Base-by-base conservation (phyloP, 75 land plant species). In the Larix kaempferi region DNA sequence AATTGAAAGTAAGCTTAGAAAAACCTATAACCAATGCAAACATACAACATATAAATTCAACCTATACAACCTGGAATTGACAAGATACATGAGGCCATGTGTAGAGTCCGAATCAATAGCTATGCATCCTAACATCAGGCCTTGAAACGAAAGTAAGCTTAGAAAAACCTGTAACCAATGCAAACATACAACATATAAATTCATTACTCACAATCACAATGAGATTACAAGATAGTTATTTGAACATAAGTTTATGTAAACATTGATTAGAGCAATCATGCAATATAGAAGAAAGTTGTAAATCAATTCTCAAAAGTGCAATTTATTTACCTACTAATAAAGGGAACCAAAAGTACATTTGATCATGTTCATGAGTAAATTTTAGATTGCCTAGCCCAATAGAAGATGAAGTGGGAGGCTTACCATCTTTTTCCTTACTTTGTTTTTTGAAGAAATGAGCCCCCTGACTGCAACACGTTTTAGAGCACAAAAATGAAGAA, bases 401-500 rank as follows among this genome's bases (percentile, higher is more conserved):
- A 74, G 2, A 44, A 41, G 75, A 78, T 12, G 82, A 76, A 73
- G 59, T 61, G 55, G 56, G 72, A 62, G 76, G 41, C 39, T 73
- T 84, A n/a, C 61, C 67, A 77, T 29, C 55, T 21, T 82, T 65
- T 35, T 59, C 60, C 57, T 65, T 59, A 14, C 89, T 19, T 80
- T 78, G 75, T 26, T 84, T 66, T 82, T 78, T 27, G 82, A 82
- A 86, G 81, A 77, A 80, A 77, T 83, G 59, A 93, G 78, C 33
- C 87, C 91, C 44, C 89, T n/a, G n/a, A n/a, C 95, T 57, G 89
- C 94, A 6, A 89, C 94, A 74, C 91, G 88, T 78, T 89, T 93
- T 33, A 91, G 85, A 83, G 96, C 96, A 86, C 96, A 93, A 59
- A 87, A 93, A 10, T 91, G 88, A 15, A 93, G 88, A 79, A 93